Percentiles rank a stretch among this genome's conserved stretches.
These are phyloP conservation scores for Delonix regia DNA, from an alignment of 306 rosid genomes.

Conservation along the genomic window DNA sequence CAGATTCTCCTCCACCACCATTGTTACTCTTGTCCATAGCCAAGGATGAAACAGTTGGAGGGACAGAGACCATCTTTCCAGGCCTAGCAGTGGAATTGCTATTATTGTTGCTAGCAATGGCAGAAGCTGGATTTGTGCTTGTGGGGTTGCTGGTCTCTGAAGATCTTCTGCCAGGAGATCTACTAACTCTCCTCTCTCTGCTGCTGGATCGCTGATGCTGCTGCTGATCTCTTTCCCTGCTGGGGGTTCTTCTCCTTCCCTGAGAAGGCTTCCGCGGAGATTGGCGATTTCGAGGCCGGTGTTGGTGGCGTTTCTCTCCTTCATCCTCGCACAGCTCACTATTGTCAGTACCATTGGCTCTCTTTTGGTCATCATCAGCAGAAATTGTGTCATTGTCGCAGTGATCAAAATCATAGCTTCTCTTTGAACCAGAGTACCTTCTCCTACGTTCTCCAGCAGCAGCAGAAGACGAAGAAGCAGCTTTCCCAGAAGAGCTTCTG, in stretches of 20 bases:
- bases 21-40: conserved; percentile 85
- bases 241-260: conserved; percentile 91
- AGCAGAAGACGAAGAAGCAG: conserved; percentile 61
- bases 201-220: conserved; percentile 71
- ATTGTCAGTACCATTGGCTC: conserved; percentile 34
- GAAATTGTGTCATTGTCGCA: conserved; percentile 53
- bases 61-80: conserved; percentile 95
- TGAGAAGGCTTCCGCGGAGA: conserved; percentile 53
- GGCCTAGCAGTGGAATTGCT: conserved; percentile 50
- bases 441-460: conserved; percentile 49
- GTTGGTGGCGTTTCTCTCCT: conserved; percentile 52
- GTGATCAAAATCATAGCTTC: conserved; percentile 87
- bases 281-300: conserved; percentile 60
- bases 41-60: conserved; percentile 77
- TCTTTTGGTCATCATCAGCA: conserved; percentile 50
- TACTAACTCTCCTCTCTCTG: conserved; percentile 83
- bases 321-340: conserved; percentile 50
- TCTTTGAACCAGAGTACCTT: conserved; percentile 91
- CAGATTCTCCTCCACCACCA: conserved; percentile 52
- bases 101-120: conserved; percentile 24
- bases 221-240: conserved; percentile 81
- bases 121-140: background rate
- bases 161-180: conserved; percentile 85
- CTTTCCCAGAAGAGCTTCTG: conserved; percentile 88
- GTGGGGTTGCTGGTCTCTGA: conserved; percentile 41